Evolutionary conservation across 768 basidiomycete species (phyloP).

Genomic region (Leccinum truebloodii): DNA sequence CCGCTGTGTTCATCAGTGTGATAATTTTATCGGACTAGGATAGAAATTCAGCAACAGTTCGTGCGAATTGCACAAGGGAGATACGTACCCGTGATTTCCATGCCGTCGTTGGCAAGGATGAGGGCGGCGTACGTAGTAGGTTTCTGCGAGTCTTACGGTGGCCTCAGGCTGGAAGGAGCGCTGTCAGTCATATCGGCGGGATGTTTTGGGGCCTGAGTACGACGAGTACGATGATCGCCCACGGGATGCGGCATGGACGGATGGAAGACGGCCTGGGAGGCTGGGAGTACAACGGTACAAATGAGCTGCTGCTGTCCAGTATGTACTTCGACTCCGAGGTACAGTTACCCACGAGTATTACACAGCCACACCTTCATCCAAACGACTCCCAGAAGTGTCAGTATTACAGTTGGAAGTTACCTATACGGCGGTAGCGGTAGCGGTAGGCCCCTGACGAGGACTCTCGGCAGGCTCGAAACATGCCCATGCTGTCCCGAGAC

Average conservation of each 20-base stretch:
- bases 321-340: no score
- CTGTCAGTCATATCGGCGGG: slow-evolving; percentile 8
- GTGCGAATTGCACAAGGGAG: not conserved
- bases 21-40: slow-evolving; percentile 88
- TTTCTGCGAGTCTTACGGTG: slow-evolving; percentile 81
- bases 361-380: no score
- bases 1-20: slow-evolving; percentile 81
- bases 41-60: not conserved
- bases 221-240: not conserved
- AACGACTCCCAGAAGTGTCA: no score
- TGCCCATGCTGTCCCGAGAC: no score
- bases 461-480: no score
- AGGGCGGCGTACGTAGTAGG: slow-evolving; percentile 76
- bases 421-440: no score
- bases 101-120: slow-evolving; percentile 96
- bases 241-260: not conserved
- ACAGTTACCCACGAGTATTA: no score
- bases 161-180: slow-evolving; percentile 42
- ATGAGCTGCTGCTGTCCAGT: slow-evolving; percentile 24
- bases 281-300: not conserved
- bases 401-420: no score
- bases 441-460: no score
- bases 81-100: slow-evolving; percentile 71
- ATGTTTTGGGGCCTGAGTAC: not conserved
- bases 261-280: no score